Conservation (phyloP, 257 asterid genomes). For the Solanum pinnatisectum region DNA sequence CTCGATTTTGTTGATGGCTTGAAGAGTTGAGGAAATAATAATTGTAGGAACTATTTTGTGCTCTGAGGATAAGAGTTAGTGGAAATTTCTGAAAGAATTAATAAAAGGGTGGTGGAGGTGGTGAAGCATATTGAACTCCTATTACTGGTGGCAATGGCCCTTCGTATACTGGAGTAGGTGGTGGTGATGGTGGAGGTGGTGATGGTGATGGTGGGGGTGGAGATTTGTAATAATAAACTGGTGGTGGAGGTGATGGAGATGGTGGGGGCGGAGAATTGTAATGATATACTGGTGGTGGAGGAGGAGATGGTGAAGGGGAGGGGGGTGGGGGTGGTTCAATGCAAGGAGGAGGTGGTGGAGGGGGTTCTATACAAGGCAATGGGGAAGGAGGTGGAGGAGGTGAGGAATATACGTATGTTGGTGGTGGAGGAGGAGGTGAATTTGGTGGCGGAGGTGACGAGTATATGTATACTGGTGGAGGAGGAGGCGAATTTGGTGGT, state of each 20-base stretch:
- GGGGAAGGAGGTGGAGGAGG: constrained; percentile 43
- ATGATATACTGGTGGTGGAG: not conserved
- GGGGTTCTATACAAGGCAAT: constrained; percentile 26
- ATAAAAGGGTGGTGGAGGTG: constrained; percentile 90
- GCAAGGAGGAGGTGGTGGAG: constrained; percentile 55
- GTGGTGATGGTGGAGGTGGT: not conserved
- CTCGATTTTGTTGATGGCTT: constrained; percentile 14
- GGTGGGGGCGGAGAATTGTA: constrained; percentile 10
- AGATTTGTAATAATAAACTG: constrained; percentile 20
- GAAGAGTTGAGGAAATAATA: constrained; percentile 8
- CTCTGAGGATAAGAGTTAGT: constrained; percentile 26
- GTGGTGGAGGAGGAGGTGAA: constrained; percentile 47
- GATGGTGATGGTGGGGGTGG: constrained; percentile 14
- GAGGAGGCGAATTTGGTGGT: constrained; percentile 8
- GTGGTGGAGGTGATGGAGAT: constrained; percentile 7
- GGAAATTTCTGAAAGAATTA: constrained; percentile 59
- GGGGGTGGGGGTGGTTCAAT: constrained; percentile 48
- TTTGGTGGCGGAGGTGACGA: too few relatives aligned
- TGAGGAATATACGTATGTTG: constrained; percentile 18
- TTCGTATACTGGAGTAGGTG: constrained; percentile 29
- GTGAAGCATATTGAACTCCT: constrained; percentile 76
- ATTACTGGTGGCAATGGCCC: constrained; percentile 74
- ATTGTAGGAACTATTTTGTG: not conserved
- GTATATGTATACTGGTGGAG: too few relatives aligned
- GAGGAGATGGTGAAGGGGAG: constrained; percentile 31